Conservation (phyloP, 2,329 filamentous ascomycete species). For the Microdochium bolleyi region DNA sequence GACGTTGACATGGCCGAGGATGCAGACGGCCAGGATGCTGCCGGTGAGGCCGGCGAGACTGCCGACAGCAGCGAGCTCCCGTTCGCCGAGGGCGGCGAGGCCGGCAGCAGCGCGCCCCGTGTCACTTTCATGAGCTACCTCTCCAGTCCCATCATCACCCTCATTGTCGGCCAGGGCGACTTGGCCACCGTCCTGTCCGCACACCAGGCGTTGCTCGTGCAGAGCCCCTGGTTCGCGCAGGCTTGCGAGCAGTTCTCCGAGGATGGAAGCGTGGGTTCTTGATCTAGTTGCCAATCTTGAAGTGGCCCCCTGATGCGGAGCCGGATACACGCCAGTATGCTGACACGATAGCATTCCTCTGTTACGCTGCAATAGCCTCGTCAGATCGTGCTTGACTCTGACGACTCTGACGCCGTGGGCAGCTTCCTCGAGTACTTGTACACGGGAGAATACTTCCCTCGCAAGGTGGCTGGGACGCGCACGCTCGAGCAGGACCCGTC, state of each 20-base stretch:
- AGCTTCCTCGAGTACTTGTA: slow-evolving; percentile 81
- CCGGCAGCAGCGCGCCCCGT: slow-evolving; percentile 22
- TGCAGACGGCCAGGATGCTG: slow-evolving; percentile 20
- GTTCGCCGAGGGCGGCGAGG: slow-evolving; percentile 27
- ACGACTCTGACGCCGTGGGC: slow-evolving; percentile 66
- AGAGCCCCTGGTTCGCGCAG: slow-evolving; percentile 68
- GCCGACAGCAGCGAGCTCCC: slow-evolving; percentile 28
- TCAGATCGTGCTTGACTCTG: slow-evolving; percentile 58
- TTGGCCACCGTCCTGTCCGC: slow-evolving; percentile 60
- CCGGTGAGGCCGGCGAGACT: slow-evolving; percentile 2
- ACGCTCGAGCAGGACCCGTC: slow-evolving; percentile 62
- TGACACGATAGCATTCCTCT: not conserved
- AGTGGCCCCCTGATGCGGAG: not conserved
- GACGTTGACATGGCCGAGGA: slow-evolving; percentile 31
- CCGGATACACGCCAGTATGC: not conserved
- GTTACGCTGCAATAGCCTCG: slow-evolving; percentile 38
- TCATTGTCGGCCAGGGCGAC: slow-evolving; percentile 56
- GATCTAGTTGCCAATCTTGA: not conserved
- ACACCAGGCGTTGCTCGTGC: slow-evolving; percentile 67
- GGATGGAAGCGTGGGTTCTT: slow-evolving; percentile 51
- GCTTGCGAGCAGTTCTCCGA: slow-evolving; percentile 53
- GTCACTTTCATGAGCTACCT: slow-evolving; percentile 51
- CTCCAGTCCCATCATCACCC: slow-evolving; percentile 59
- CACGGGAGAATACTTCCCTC: slow-evolving; percentile 80
- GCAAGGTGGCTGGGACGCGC: slow-evolving; percentile 53